A percentile compares a stretch with the other conserved stretches of the same genome.
These are phyloP conservation scores for Ceratocystiopsis brevicomis DNA, from an alignment of 2,329 filamentous ascomycete species.

Conservation along the genomic window DNA sequence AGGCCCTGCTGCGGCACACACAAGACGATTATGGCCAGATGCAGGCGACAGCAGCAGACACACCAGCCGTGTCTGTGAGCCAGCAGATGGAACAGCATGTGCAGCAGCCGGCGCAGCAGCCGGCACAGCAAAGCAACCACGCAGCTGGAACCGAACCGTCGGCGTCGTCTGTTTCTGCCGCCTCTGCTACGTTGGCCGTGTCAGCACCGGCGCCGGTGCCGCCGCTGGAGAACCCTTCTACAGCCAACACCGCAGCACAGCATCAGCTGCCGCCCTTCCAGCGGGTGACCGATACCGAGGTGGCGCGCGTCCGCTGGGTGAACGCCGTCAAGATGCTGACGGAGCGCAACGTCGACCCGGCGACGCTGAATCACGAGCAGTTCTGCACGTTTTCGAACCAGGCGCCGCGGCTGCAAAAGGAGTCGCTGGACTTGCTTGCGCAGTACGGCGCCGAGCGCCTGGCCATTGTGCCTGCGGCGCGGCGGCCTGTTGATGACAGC, in stretches of 20 bases:
- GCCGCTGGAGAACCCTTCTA: background rate
- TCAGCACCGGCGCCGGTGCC: too few species aligned
- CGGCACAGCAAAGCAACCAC: background rate
- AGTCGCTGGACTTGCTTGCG: constrained; percentile 36
- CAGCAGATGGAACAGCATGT: too few species aligned
- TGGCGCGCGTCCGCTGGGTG: background rate
- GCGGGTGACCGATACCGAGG: constrained; percentile 6
- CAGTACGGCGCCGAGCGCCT: constrained; percentile 38
- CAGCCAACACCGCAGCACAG: background rate
- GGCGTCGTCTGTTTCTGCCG: too few species aligned
- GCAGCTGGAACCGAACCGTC: background rate
- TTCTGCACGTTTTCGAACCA: constrained; percentile 43
- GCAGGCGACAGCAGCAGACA: background rate
- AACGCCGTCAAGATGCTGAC: constrained; percentile 24
- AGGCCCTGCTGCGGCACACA: constrained; percentile 4
- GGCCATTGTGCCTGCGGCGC: constrained; percentile 33
- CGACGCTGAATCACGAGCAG: constrained; percentile 33
- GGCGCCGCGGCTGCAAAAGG: constrained; percentile 32
- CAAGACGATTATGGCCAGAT: constrained; percentile 1
- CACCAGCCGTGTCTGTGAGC: background rate
- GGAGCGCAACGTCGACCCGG: constrained; percentile 29
- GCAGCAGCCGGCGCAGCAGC: background rate
- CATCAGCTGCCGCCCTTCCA: constrained; percentile 1
- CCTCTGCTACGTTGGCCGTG: too few species aligned
- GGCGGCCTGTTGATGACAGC: constrained; percentile 13